Percentiles rank a stretch among this genome's conserved stretches.
Conservation (phyloP, 768 basidiomycete species). For the Pleurotus ostreatus region DNA sequence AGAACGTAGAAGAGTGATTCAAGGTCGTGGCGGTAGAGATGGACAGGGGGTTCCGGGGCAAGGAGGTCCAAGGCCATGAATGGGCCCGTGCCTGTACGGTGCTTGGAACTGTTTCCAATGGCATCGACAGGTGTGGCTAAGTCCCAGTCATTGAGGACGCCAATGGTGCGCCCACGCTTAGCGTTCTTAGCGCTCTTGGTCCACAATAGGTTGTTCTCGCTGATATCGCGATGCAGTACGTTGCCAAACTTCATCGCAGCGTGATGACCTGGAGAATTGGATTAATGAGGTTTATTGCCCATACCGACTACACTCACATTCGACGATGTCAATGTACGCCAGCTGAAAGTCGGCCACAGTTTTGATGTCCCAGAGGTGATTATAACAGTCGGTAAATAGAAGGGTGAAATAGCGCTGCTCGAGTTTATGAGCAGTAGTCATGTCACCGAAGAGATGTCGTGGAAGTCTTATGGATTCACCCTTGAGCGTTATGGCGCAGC, state of each 20-base stretch:
- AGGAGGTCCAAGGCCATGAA: constrained; percentile 27
- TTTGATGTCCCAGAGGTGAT: constrained; percentile 18
- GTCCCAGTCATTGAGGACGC: constrained; percentile 26
- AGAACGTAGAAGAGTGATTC: constrained; percentile 24
- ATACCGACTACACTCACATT: constrained; percentile 19
- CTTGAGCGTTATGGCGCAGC: neutral
- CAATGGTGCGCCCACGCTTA: constrained; percentile 9
- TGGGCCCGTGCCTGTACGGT: constrained; percentile 22
- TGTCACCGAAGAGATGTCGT: neutral
- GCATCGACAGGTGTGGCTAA: constrained; percentile 13
- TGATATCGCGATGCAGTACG: constrained; percentile 27
- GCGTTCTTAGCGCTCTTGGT: neutral
- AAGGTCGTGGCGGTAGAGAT: constrained; percentile 22
- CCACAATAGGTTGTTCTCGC: constrained; percentile 26
- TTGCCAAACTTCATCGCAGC: constrained; percentile 15
- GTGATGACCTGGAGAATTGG: constrained; percentile 18
- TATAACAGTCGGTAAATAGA: constrained; percentile 15
- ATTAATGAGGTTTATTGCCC: neutral
- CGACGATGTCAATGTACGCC: constrained; percentile 24
- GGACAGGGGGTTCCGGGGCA: constrained; percentile 9
- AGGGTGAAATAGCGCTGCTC: constrained; percentile 15
- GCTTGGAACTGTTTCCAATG: constrained; percentile 3
- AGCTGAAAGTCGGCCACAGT: constrained; percentile 21
- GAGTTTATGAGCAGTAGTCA: neutral
- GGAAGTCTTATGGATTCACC: constrained; percentile 12